Conservation (phyloP, 495 filamentous ascomycete genomes). For the Aspergillus conjunctus region DNA sequence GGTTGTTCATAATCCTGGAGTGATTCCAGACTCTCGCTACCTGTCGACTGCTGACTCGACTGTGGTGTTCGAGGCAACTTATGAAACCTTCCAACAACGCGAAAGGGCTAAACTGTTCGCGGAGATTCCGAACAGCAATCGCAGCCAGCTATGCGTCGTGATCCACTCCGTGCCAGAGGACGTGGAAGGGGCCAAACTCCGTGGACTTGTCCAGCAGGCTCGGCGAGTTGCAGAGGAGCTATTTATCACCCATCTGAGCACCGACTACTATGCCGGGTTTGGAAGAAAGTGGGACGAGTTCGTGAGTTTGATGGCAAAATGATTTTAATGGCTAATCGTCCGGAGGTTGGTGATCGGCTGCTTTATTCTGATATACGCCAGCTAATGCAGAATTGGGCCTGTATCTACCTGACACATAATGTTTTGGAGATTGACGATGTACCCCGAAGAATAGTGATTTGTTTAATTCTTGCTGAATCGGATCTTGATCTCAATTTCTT, state of each 20-base stretch:
- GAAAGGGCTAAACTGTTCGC: conserved; percentile 37
- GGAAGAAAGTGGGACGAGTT: conserved; percentile 45
- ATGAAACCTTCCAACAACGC: conserved; percentile 44
- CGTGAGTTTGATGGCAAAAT: conserved; percentile 42
- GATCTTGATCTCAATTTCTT: conserved; percentile 11
- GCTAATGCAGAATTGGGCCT: background rate
- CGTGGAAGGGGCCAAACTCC: conserved; percentile 35
- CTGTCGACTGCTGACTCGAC: conserved; percentile 44
- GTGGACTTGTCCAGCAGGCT: conserved; percentile 38
- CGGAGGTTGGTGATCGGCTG: background rate
- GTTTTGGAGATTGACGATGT: background rate
- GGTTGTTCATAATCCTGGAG: conserved; percentile 54
- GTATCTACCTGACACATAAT: conserved; percentile 5
- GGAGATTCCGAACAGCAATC: conserved; percentile 37
- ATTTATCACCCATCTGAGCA: conserved; percentile 47
- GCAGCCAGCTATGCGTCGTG: conserved; percentile 40
- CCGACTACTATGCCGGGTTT: conserved; percentile 51
- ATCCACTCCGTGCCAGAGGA: conserved; percentile 47
- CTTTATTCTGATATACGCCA: background rate
- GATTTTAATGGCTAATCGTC: background rate
- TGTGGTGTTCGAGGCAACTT: conserved; percentile 51
- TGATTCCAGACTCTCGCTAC: conserved; percentile 48
- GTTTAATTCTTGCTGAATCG: conserved; percentile 5
- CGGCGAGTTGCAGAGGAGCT: conserved; percentile 43
- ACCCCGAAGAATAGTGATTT: conserved; percentile 2